Base-by-base conservation (phyloP, 805 yeast genomes). In the Candida anglica region DNA sequence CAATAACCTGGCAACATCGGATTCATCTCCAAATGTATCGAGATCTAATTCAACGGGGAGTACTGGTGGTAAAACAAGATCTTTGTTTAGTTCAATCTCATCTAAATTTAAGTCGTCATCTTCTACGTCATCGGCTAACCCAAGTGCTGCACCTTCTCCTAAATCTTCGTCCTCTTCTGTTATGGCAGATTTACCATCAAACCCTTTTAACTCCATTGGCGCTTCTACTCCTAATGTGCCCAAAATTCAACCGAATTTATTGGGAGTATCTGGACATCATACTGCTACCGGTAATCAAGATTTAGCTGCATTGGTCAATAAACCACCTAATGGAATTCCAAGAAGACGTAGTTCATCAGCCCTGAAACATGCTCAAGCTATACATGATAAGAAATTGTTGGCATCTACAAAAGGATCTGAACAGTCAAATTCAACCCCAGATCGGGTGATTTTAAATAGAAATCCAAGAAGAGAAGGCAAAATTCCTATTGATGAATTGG, bases 381-480 rank as follows among this genome's bases (percentile, higher is more conserved):
- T 15, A 27, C 13, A 27, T 20, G 18, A 14, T 19, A 14, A 13
- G 10, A 14, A n/a, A 5, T 22, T 14, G 13, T 22, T 22, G 11
- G 4, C 5, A 8, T 22, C 25, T 11, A 14, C 25, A 9, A 14
- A 14, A 5, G 13, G 11, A 8, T 21, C 23, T 11, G 23, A 9
- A 21, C 23, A 11, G 10, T 9, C 9, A 21, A 21, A 21, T 11
- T 9, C 10, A 9, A 11, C 23, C 23, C 10, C 11, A 11, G 28
- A 28, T 14, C 49, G 76, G 26, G 57, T 68, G 15, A 56, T 69
- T 4, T 50, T 69, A 40, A 75, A 72, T 45, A 69, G 61, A 43
- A 74, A 73, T 47, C 66, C 69, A 8, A 58, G 60, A 38, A 54
- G 65, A 37, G 51, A 55, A 18, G n/a, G n/a, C n/a, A 42, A 52